phyloP scores from a whole-genome alignment of 2,329 filamentous ascomycete species.

The Ceratocystis eucalypticola region DNA sequence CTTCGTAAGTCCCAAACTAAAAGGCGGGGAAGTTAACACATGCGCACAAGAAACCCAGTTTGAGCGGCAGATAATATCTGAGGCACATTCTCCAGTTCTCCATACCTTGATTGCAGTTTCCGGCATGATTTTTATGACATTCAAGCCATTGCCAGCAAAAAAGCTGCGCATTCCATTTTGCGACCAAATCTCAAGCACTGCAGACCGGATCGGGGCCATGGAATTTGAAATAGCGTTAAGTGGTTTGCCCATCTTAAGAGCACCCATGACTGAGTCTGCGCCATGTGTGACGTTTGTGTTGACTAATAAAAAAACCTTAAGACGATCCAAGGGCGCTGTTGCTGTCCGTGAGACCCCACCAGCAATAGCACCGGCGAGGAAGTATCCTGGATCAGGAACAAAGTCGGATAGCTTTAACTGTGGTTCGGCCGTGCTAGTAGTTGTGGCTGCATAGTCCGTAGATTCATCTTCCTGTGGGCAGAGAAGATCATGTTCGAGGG shows the following conservation, averaged over 20 bases:
- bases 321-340: slow-evolving; percentile 86
- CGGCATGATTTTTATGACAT: slow-evolving; percentile 96
- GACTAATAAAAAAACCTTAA: slow-evolving; percentile 95
- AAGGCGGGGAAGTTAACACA: background rate
- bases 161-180: slow-evolving; percentile 12
- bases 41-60: background rate
- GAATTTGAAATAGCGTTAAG: slow-evolving; percentile 51
- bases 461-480: background rate
- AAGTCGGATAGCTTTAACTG: slow-evolving; percentile 45
- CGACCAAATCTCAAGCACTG: slow-evolving; percentile 10
- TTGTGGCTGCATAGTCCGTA: slow-evolving; percentile 4
- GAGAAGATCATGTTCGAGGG: background rate
- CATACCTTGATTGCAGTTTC: slow-evolving; percentile 79
- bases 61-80: no score
- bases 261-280: slow-evolving; percentile 44
- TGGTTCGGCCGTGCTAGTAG: slow-evolving; percentile 10
- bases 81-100: background rate
- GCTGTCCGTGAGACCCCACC: slow-evolving; percentile 90
- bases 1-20: slow-evolving; percentile 87
- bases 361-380: slow-evolving; percentile 85
- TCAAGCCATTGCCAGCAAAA: slow-evolving; percentile 75
- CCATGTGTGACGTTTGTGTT: slow-evolving; percentile 46
- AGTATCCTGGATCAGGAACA: slow-evolving; percentile 89
- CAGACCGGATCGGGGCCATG: slow-evolving; percentile 65
- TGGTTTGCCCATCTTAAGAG: slow-evolving; percentile 57